Evolutionary conservation across 1,284 basidiomycete species (phyloP), one percentile per base, ranked within the genome.

Genomic region (Sporisorium exsertum): DNA sequence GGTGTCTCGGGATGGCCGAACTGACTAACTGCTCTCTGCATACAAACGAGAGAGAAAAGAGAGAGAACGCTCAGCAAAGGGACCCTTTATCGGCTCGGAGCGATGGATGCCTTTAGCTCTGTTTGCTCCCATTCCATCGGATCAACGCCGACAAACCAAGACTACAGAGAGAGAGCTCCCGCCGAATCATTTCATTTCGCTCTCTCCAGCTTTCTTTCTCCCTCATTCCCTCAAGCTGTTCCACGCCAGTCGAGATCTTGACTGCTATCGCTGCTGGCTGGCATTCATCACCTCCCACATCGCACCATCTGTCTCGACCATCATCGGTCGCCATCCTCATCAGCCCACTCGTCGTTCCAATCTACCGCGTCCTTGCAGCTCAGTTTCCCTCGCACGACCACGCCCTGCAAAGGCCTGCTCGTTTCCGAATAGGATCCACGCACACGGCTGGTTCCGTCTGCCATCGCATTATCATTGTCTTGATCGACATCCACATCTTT

Each of bases 391-490:
- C 9, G 7, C 22, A 37, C 51, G 45, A 29, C 16, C 4, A 5
- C 16, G 18, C 27, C 5, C 18, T 49, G 16, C 18, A 40, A 40
- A 16, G 3, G 18, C 18, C 12, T n/a, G 37, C 18, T 22, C 40
- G 13, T 32, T 26, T n/a, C 4, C 15, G 24, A 13, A n/a, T 27
- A 2, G 15, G 6, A 18, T 15, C 43, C 32, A n/a, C 47, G 59
- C 64, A 63, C 52, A 20, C 64, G 63, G 69, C 69, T 59, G 69
- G 69, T 32, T 66, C 69, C 63, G 64, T 56, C 56, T 52, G 55
- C 58, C 15, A 35, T 9, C n/a, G 22, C 37, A 22, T 16, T 15
- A 43, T 22, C 50, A 35, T 15, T 10, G 7, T n/a, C 29, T 27
- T 18, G 24, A 43, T 15, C 49, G 16, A 6, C 29, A 43, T 24